Percentiles rank a stretch among this genome's conserved stretches.
Evolutionary conservation across 805 yeast species (phyloP).

Genomic region (Hagleromyces aurorensis): DNA sequence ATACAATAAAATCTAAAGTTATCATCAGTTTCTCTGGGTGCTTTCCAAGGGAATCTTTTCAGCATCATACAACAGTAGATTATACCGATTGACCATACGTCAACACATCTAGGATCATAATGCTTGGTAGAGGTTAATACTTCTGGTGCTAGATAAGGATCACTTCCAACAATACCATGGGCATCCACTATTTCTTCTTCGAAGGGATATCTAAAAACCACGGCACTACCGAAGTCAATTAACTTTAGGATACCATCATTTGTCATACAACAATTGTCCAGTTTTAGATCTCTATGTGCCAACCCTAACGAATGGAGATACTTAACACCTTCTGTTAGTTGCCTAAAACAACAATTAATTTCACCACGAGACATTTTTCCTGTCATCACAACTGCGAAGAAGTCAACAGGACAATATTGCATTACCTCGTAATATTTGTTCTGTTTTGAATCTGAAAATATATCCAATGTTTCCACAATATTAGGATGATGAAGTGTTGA

Average conservation of each 20-base stretch:
- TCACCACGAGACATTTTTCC: slow-evolving; percentile 76
- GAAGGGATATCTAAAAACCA: slow-evolving; percentile 71
- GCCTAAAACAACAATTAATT: slow-evolving; percentile 74
- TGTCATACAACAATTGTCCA: slow-evolving; percentile 78
- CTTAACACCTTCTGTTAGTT: slow-evolving; percentile 61
- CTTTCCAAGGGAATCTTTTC: slow-evolving; percentile 83
- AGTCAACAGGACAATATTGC: slow-evolving; percentile 82
- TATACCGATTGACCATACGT: slow-evolving; percentile 79
- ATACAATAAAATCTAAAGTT: slow-evolving; percentile 58
- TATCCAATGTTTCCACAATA: slow-evolving; percentile 70
- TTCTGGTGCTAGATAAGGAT: slow-evolving; percentile 83
- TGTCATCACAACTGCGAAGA: slow-evolving; percentile 82
- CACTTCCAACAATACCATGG: slow-evolving; percentile 78
- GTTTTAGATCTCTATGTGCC: slow-evolving; percentile 75
- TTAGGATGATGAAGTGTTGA: slow-evolving; percentile 76
- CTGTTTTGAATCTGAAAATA: slow-evolving; percentile 47
- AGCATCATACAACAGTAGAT: slow-evolving; percentile 83
- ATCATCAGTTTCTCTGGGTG: slow-evolving; percentile 61
- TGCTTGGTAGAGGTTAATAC: slow-evolving; percentile 43
- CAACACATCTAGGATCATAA: slow-evolving; percentile 73
- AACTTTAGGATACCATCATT: slow-evolving; percentile 65
- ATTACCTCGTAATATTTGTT: slow-evolving; percentile 71
- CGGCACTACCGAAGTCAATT: slow-evolving; percentile 81
- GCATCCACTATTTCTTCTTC: slow-evolving; percentile 51
- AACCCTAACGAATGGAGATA: slow-evolving; percentile 72